Evolutionary conservation across 306 rosid genomes (phyloP).

Genomic region (Elaeagnus macrophylla): DNA sequence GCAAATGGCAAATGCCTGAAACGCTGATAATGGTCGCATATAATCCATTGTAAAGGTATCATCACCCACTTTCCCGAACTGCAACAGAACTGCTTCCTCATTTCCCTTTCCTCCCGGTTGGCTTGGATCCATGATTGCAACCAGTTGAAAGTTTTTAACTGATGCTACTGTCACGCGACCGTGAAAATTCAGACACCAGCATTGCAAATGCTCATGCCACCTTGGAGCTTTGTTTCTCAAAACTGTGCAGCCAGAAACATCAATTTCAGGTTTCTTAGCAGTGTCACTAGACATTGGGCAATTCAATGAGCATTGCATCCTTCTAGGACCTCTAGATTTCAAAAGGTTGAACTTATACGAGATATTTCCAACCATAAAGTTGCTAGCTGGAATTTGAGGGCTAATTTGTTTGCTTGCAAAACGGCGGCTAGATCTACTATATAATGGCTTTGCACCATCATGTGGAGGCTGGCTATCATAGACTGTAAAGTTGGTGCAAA

Average conservation of each 20-base stretch:
- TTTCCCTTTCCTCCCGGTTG: conserved; percentile 89
- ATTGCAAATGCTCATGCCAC: conserved; percentile 92
- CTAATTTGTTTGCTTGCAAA: conserved; percentile 94
- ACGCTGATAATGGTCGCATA: conserved; percentile 92
- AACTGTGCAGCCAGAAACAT: conserved; percentile 38
- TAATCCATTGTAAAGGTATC: conserved; percentile 94
- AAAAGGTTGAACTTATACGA: conserved; percentile 87
- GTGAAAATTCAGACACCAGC: conserved; percentile 99
- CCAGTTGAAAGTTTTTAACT: conserved; percentile 92
- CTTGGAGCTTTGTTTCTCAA: conserved; percentile 96
- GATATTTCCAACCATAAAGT: conserved; percentile 85
- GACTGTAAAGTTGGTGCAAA: conserved; percentile 86
- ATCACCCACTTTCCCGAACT: conserved; percentile 93
- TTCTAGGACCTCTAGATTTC: conserved; percentile 98
- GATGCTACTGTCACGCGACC: conserved; percentile 96
- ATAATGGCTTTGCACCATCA: conserved; percentile 81
- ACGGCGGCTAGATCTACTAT: conserved; percentile 70
- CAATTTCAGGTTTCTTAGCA: conserved; percentile 29
- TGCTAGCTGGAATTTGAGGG: conserved; percentile 93
- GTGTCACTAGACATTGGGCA: conserved; percentile 45
- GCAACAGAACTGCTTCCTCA: conserved; percentile 80
- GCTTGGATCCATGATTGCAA: conserved; percentile 74
- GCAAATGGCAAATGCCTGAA: conserved; percentile 97
- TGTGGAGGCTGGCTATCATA: conserved; percentile 87
- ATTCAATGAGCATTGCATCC: conserved; percentile 73